Base-by-base conservation (phyloP, 306 rosid genomes). In the Astragalus glycyphyllos region DNA sequence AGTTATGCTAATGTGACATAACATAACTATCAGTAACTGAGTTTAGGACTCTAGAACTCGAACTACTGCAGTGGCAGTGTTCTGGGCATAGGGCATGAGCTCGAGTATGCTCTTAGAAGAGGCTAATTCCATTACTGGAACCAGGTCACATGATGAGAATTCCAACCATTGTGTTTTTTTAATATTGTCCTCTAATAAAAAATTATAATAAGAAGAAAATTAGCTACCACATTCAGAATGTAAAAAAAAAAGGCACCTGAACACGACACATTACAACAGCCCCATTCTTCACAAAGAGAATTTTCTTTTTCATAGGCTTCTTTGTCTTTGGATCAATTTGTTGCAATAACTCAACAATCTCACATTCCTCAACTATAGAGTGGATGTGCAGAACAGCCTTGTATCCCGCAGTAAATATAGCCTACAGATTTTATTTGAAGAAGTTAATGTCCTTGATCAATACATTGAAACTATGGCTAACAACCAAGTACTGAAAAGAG, bases 371-470 rank as follows among this genome's bases (percentile, higher is more conserved):
- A 44, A 95, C 99, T 69, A 95, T 77, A 31, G 96, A 71, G 76
- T 95, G 99, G 69, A 95, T 80, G 76, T 95, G 99, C 85, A 95
- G 75, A 71, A 95, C 87, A 77, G 99, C 99, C 77, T 91, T 91
- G 80, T 95, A 95, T 23, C 99, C 99, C 81, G 97, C 97, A n/a
- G 99, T 95, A 80, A 95, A 95, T 74, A 95, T 95, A 66, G 99
- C 99, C 99, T 95, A 56, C 46, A 74, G 3, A 73, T 38, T 10
- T 60, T 14, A 69, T 31, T 34, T 7, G 20, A 65, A 80, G 51
- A 67, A 7, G 74, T 79, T 69, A 65, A 31, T 66, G 40, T 41
- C 50, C 11, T 26, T 7, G 12, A 11, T 40, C 37, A 61, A 67
- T 34, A 51, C 35, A 69, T 15, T 35, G 45, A 61, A 67, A 58